phyloP scores from a whole-genome alignment of 345 rosid genomes.

The Xanthoceras sorbifolium region DNA sequence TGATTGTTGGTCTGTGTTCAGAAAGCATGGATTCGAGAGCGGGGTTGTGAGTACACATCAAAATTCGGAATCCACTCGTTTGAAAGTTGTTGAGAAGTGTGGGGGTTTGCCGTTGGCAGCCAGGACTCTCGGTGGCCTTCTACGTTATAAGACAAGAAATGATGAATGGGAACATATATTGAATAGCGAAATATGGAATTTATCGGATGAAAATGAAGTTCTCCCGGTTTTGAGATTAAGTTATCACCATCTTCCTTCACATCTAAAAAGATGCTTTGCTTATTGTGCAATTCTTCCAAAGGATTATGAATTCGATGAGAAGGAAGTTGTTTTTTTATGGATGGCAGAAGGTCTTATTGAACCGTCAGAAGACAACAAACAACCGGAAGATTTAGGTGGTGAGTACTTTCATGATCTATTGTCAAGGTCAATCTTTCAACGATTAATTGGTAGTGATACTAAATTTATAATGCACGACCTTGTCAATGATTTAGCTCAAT shows the following conservation, averaged over 20 bases:
- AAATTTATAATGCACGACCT: constrained; percentile 24
- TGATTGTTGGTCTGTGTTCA: constrained; percentile 22
- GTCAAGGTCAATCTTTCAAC: constrained; percentile 21
- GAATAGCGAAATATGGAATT: constrained; percentile 3
- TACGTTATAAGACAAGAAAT: neutral
- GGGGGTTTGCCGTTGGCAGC: constrained; percentile 28
- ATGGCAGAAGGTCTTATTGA: constrained; percentile 27
- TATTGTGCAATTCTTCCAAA: constrained; percentile 27
- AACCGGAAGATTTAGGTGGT: too few species aligned
- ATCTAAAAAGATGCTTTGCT: constrained; percentile 23
- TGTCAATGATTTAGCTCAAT: constrained; percentile 22
- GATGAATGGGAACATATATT: constrained; percentile 14
- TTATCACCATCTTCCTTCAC: constrained; percentile 13
- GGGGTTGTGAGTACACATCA: neutral
- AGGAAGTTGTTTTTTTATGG: constrained; percentile 25
- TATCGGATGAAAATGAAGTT: neutral
- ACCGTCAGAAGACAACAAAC: neutral
- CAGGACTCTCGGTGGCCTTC: constrained; percentile 24
- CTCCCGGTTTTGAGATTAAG: too few species aligned
- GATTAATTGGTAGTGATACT: neutral
- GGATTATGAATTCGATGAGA: constrained; percentile 24
- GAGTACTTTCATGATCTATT: constrained; percentile 16
- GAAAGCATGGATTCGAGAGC: constrained; percentile 8
- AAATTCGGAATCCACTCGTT: neutral
- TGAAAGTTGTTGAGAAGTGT: constrained; percentile 20